Base-by-base conservation (phyloP, 495 filamentous ascomycete genomes). In the Aspergillus nanangensis region DNA sequence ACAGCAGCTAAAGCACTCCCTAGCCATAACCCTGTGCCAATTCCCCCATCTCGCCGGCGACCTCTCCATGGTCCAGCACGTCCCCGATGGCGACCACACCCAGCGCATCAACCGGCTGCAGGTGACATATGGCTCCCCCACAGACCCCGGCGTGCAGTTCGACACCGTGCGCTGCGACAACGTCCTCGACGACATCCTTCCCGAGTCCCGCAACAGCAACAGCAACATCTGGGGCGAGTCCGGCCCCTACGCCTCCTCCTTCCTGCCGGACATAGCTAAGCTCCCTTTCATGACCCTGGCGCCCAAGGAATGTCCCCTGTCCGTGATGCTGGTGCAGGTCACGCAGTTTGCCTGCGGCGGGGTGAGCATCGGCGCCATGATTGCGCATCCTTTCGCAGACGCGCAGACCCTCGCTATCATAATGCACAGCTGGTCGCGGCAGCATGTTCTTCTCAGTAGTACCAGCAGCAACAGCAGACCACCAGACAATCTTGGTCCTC, bases 31-130 rank as follows among this genome's bases (percentile, higher is more conserved):
- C 14, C 23, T 42, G 22, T 31, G 23, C 0, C 15, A 9, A 2
- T 42, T 42, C 25, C 40, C 40, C 8, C 40, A 42, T 21, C 11
- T 39, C 9, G 37, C 37, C n/a, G 37, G 37, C 21, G 17, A 39
- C n/a, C 37, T 39, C 22, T n/a, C 18, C 13, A 24, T 39, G 8
- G 37, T 39, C 13, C 8, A 39, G 11, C 19, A 39, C n/a, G 15
- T 24, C 17, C 40, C 23, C 4, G 20, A 42, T 4, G 40, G 40
- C 20, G 40, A 42, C n/a, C 40, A 42, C 14, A 42, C 40, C 4
- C 24, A 42, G 25, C 40, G 40, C 15, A 19, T 24, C 11, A 15
- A 15, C 25, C 40, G 40, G 10, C 37, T 39, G 9, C 22, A 42
- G 17, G 25, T 42, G 15, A 32, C 23, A 42, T 42, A 42, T 14